Evolutionary conservation across 2,329 filamentous ascomycete genomes (phyloP).

Genomic region (Emydomyces testavorans): DNA sequence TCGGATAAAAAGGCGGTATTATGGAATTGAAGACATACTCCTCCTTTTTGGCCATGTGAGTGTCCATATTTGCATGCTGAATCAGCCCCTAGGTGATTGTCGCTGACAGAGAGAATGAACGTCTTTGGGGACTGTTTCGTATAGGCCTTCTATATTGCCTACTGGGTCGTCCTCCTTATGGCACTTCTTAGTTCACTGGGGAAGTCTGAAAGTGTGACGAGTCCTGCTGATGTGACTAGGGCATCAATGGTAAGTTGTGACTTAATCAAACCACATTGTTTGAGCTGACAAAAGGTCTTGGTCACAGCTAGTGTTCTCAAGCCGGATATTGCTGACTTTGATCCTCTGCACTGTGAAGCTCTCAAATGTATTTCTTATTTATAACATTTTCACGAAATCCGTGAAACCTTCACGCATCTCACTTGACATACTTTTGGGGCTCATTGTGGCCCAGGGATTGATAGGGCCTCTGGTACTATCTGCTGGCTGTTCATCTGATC

Average conservation of each 20-base stretch:
- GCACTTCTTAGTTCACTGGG: slow-evolving; percentile 1
- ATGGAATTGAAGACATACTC: slow-evolving; percentile 5
- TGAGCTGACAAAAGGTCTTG: neutral
- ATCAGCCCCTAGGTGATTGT: neutral
- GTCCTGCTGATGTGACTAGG: neutral
- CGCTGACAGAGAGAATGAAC: neutral
- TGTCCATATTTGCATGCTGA: neutral
- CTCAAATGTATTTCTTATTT: slow-evolving; percentile 1
- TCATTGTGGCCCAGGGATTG: neutral
- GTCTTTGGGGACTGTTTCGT: neutral
- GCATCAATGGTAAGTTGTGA: slow-evolving; percentile 4
- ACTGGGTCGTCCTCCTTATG: slow-evolving; percentile 2
- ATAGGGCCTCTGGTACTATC: slow-evolving; percentile 1
- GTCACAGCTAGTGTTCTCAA: slow-evolving; percentile 5
- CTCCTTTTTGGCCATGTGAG: slow-evolving; percentile 5
- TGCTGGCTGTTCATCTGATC: neutral
- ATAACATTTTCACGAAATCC: slow-evolving; percentile 8
- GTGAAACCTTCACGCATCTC: neutral
- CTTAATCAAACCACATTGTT: neutral
- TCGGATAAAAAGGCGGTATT: slow-evolving; percentile 4
- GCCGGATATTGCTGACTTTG: slow-evolving; percentile 2
- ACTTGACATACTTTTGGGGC: neutral
- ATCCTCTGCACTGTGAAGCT: slow-evolving; percentile 7
- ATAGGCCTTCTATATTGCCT: slow-evolving; percentile 3
- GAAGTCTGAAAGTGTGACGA: slow-evolving; percentile 1